A percentile compares a stretch with the other conserved stretches of the same genome.
These are phyloP conservation scores for Chloranthus sessilifolius DNA, from an alignment of 164 flowering plant species.

Conservation along the genomic window DNA sequence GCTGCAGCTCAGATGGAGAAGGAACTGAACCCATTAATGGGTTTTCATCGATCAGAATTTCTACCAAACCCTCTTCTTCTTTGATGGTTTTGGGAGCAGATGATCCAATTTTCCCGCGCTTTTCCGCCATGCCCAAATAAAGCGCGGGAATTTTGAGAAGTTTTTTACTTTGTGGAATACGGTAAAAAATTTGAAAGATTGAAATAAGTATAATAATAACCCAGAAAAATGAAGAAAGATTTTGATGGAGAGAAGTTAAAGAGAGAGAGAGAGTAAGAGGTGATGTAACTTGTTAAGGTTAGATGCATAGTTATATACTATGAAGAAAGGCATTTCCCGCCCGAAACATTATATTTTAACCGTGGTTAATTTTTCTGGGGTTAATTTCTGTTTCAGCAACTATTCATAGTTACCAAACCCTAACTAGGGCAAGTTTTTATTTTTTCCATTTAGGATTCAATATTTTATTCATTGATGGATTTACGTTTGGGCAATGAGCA, in stretches of 20 bases:
- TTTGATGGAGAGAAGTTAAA: background rate
- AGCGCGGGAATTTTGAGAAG: background rate
- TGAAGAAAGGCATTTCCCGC: background rate
- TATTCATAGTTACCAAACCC: too few species aligned
- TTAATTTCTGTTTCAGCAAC: too few species aligned
- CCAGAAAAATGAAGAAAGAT: background rate
- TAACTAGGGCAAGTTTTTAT: too few species aligned
- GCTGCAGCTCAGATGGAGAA: constrained; percentile 12
- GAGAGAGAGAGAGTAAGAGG: too few species aligned
- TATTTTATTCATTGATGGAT: too few species aligned
- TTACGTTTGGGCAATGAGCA: too few species aligned
- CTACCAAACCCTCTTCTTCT: constrained; percentile 4
- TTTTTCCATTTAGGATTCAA: too few species aligned
- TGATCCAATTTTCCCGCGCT: constrained; percentile 11
- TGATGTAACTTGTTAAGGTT: too few species aligned
- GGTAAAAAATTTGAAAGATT: too few species aligned
- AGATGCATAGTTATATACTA: too few species aligned
- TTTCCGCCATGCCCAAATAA: constrained; percentile 11
- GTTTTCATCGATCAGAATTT: background rate
- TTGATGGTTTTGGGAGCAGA: background rate
- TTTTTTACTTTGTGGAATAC: too few species aligned
- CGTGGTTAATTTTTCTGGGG: background rate
- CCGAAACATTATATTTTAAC: background rate
- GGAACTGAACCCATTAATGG: background rate
- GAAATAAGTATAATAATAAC: too few species aligned